phyloP scores from a whole-genome alignment of 2,329 filamentous ascomycete genomes.

The Aspergillus latus region DNA sequence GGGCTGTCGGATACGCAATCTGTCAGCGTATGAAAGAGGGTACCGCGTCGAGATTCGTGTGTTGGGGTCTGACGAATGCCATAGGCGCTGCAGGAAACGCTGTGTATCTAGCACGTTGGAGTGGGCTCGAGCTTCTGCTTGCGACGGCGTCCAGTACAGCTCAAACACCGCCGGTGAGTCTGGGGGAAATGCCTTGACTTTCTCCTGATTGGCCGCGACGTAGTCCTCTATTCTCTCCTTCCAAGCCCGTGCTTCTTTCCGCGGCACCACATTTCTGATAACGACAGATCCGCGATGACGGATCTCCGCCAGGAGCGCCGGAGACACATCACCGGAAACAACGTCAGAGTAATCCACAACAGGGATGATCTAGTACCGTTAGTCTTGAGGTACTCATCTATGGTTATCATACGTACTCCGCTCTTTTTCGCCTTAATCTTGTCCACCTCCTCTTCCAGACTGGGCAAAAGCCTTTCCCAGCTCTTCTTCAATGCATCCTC shows the following conservation, averaged over 20 bases:
- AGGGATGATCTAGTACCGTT: conserved; percentile 39
- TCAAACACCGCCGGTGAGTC: conserved; percentile 71
- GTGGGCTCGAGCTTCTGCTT: conserved; percentile 67
- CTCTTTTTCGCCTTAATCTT: conserved; percentile 44
- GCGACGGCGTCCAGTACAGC: conserved; percentile 71
- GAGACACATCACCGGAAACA: conserved; percentile 36
- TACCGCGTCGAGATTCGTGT: conserved; percentile 54
- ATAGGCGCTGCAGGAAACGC: conserved; percentile 62
- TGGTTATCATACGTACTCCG: conserved; percentile 32
- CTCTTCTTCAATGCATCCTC: conserved; percentile 40
- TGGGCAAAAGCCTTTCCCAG: conserved; percentile 44
- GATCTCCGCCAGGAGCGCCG: conserved; percentile 51
- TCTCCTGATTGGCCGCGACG: conserved; percentile 57
- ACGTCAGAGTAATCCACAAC: conserved; percentile 44
- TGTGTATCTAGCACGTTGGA: conserved; percentile 64
- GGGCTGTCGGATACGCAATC: conserved; percentile 68
- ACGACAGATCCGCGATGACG: conserved; percentile 62
- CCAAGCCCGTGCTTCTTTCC: conserved; percentile 61
- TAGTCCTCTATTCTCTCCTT: conserved; percentile 68
- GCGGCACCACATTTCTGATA: conserved; percentile 64
- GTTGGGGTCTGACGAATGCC: conserved; percentile 56
- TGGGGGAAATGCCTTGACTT: conserved; percentile 61
- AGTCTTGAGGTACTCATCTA: conserved; percentile 3
- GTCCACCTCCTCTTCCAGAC: conserved; percentile 41
- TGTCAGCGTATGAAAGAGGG: conserved; percentile 68